These are phyloP conservation scores for Wallacemonas sp. DNA, from an alignment of 208 protist genomes.

Conservation along the genomic window DNA sequence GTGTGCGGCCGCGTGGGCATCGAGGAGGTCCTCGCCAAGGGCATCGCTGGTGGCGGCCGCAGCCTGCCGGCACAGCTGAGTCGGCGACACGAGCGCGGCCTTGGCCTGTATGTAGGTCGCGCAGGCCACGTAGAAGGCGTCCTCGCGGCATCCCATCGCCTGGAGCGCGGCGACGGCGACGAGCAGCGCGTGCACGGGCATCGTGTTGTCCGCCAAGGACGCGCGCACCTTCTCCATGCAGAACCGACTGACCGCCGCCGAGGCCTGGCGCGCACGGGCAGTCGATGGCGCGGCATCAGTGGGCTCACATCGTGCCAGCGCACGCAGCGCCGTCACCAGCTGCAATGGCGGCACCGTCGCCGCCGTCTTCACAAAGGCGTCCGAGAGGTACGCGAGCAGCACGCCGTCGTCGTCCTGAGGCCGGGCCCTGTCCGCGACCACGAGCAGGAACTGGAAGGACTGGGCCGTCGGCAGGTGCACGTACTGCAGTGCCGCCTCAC, in stretches of 20 bases:
- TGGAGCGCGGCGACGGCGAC: slow-evolving; percentile 45
- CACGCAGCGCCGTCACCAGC: slow-evolving; percentile 75
- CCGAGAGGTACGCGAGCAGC: slow-evolving; percentile 58
- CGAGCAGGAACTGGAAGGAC: slow-evolving; percentile 75
- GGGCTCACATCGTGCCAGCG: slow-evolving; percentile 22
- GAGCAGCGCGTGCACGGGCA: slow-evolving; percentile 50
- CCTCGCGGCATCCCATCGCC: slow-evolving; percentile 49
- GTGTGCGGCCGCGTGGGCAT: slow-evolving; percentile 40
- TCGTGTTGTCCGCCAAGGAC: slow-evolving; percentile 47
- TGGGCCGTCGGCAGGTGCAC: slow-evolving; percentile 65
- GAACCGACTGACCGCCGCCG: slow-evolving; percentile 46
- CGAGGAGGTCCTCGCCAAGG: slow-evolving; percentile 57
- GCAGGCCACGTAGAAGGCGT: slow-evolving; percentile 45
- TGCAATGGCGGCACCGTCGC: slow-evolving; percentile 77
- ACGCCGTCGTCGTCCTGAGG: slow-evolving; percentile 36
- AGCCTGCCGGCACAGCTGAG: slow-evolving; percentile 40
- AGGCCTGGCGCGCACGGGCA: slow-evolving; percentile 10
- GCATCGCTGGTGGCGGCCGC: slow-evolving; percentile 45
- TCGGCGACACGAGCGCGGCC: slow-evolving; percentile 25
- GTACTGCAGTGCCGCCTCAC: slow-evolving; percentile 57
- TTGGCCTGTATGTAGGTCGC: slow-evolving; percentile 53
- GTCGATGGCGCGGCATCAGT: background rate
- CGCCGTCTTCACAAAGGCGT: slow-evolving; percentile 73
- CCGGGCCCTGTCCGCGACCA: slow-evolving; percentile 52
- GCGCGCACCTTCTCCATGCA: slow-evolving; percentile 52